Conservation (phyloP, 2,329 filamentous ascomycete genomes). For the Diaporthe longicolla region DNA sequence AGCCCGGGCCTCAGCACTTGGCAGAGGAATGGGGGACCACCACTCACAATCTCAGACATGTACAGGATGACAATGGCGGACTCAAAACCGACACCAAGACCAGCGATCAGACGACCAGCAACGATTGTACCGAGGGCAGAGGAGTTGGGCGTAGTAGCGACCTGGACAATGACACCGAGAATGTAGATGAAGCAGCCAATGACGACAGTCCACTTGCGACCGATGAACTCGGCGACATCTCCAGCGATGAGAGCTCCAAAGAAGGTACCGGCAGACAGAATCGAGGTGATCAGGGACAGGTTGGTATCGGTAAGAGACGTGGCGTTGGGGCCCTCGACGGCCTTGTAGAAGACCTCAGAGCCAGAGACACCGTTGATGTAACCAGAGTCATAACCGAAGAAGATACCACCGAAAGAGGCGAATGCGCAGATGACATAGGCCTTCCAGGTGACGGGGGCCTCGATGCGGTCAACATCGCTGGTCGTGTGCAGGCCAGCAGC, state of each 20-base stretch:
- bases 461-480: constrained; percentile 70
- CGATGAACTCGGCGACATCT: constrained; percentile 82
- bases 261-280: constrained; percentile 84
- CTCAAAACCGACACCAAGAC: constrained; percentile 84
- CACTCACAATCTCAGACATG: constrained; percentile 83
- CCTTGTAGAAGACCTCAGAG: constrained; percentile 64
- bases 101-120: constrained; percentile 80
- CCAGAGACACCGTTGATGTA: constrained; percentile 78
- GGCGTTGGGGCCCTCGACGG: constrained; percentile 61
- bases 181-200: constrained; percentile 80
- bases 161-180: constrained; percentile 78
- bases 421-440: constrained; percentile 80
- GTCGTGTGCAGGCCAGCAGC: constrained; percentile 56
- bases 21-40: background rate
- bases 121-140: constrained; percentile 74
- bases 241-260: constrained; percentile 83
- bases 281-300: constrained; percentile 76
- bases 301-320: constrained; percentile 57
- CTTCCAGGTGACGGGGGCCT: constrained; percentile 78
- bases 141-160: constrained; percentile 61
- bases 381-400: constrained; percentile 85
- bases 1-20: background rate
- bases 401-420: constrained; percentile 79
- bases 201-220: constrained; percentile 80
- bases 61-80: constrained; percentile 86